Percentiles rank a stretch among this genome's conserved stretches.
Conservation (phyloP, 169 alveolate genomes). For the Plasmodium knowlesi region DNA sequence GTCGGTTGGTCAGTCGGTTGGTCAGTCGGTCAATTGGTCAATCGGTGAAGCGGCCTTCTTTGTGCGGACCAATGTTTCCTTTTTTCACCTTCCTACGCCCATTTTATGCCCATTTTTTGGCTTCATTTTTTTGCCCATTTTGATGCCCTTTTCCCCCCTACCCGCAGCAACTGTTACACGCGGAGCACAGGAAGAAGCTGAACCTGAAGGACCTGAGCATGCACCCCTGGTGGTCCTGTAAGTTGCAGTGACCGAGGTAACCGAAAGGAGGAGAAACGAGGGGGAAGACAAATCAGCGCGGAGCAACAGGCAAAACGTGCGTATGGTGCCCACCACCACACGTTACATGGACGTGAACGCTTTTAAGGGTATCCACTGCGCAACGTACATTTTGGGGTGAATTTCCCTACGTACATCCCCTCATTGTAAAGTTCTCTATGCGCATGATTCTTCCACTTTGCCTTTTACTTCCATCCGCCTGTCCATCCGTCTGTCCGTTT, state of each 20-base stretch:
- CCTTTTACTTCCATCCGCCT: not conserved
- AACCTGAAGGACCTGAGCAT: constrained; percentile 54
- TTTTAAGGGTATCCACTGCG: not conserved
- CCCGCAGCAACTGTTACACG: constrained; percentile 45
- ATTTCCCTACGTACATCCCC: not conserved
- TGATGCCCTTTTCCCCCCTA: not conserved
- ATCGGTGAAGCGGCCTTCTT: not conserved
- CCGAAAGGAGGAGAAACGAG: not conserved
- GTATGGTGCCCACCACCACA: not conserved
- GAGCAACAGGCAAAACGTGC: not conserved
- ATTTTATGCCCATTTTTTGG: no score
- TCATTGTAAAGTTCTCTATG: not conserved
- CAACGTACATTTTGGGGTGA: not conserved
- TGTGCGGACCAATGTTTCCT: not conserved
- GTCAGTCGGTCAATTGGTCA: not conserved
- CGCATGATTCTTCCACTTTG: not conserved
- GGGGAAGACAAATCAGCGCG: not conserved
- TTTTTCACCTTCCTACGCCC: not conserved
- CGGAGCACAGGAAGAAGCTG: constrained; percentile 44
- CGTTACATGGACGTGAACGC: not conserved
- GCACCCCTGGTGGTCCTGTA: constrained; percentile 75
- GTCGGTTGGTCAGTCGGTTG: not conserved
- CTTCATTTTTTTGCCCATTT: not conserved
- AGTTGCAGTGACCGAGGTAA: not conserved
- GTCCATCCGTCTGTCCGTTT: not conserved